Evolutionary conservation across 192 early-diverging fungal species (phyloP).

Genomic region (Entrophospora sp.): DNA sequence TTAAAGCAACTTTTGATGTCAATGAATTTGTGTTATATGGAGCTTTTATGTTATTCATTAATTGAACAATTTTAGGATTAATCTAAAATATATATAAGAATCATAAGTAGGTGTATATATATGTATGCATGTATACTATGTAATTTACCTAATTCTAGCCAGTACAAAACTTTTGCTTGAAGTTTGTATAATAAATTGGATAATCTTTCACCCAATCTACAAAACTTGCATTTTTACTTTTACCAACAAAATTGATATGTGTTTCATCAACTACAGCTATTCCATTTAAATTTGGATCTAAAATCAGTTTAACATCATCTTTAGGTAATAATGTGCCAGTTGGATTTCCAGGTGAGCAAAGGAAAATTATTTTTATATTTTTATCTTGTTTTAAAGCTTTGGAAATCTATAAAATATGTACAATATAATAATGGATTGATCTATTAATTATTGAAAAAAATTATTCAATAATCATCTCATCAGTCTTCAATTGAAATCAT

Average conservation of each 20-base stretch:
- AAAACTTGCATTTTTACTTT: conserved; percentile 53
- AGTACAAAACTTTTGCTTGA: conserved; percentile 97
- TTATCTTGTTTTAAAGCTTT: conserved; percentile 57
- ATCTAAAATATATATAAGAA: conserved; percentile 81
- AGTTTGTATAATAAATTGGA: conserved; percentile 95
- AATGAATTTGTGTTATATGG: conserved; percentile 96
- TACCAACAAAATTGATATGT: conserved; percentile 89
- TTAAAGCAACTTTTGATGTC: conserved; percentile 66
- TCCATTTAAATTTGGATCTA: conserved; percentile 64
- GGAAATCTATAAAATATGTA: conserved; percentile 41
- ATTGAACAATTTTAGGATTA: conserved; percentile 65
- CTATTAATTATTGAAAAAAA: too few relatives aligned
- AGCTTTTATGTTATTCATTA: conserved; percentile 97
- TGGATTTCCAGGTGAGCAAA: conserved; percentile 99
- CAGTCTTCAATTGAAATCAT: conserved; percentile 55
- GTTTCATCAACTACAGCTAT: conserved; percentile 98
- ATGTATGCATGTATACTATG: too few relatives aligned
- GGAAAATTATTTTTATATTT: conserved; percentile 81
- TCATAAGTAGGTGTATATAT: too few relatives aligned
- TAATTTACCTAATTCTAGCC: conserved; percentile 81
- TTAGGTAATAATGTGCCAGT: conserved; percentile 77
- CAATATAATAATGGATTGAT: too few relatives aligned
- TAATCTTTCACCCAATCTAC: conserved; percentile 74
- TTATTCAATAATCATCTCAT: conserved; percentile 35
- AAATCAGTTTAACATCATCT: conserved; percentile 54